Conservation (phyloP, 2,329 filamentous ascomycete species). For the Epichloe typhina region DNA sequence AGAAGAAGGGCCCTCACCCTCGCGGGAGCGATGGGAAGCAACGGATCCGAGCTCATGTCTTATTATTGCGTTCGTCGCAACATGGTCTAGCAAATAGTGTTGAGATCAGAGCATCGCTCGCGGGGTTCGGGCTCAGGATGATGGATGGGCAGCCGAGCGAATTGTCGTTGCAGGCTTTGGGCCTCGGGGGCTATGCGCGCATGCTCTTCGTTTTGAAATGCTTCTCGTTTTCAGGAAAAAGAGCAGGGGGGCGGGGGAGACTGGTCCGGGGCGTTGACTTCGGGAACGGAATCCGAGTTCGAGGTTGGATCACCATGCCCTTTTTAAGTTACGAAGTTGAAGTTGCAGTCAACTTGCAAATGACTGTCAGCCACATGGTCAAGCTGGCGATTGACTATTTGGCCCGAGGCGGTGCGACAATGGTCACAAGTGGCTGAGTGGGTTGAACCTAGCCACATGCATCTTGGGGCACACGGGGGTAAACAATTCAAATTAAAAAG, state of each 20-base stretch:
- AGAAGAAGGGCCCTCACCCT: conserved; percentile 79
- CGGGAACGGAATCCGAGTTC: background rate
- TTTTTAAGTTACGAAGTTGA: background rate
- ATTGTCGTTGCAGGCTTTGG: background rate
- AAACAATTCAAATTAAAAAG: too few species aligned
- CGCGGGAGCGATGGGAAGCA: conserved; percentile 83
- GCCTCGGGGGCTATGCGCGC: background rate
- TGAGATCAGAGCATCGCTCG: background rate
- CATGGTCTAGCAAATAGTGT: conserved; percentile 15
- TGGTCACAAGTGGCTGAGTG: too few species aligned
- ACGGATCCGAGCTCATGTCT: conserved; percentile 75
- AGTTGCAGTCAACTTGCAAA: background rate
- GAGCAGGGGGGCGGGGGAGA: too few species aligned
- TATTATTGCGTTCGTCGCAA: conserved; percentile 28
- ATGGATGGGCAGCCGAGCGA: background rate
- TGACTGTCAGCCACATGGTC: background rate
- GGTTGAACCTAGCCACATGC: too few species aligned
- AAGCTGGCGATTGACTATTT: background rate
- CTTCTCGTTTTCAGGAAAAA: background rate
- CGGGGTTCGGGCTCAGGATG: background rate
- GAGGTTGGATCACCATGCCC: background rate
- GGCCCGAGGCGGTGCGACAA: too few species aligned
- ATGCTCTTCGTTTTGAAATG: background rate
- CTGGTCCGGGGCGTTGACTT: background rate
- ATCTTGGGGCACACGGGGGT: too few species aligned